Evolutionary conservation across 2,329 filamentous ascomycete genomes (phyloP), one percentile per base, ranked within the genome.

Genomic region (Ascochyta rabiei): DNA sequence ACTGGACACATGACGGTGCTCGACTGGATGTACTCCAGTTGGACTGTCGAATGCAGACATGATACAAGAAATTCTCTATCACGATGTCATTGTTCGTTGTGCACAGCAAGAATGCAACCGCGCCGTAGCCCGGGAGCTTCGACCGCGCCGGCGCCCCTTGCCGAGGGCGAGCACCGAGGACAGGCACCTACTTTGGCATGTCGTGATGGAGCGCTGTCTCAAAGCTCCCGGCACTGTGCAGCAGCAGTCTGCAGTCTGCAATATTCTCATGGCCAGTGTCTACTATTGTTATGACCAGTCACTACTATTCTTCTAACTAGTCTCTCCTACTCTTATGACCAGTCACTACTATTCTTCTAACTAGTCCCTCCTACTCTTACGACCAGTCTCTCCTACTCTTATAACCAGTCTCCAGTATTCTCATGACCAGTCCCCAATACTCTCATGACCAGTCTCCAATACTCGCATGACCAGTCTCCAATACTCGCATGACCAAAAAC

Each of bases 81-180:
- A 23, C 6, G 2, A 4, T 23, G 21, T 23, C 2, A 6, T 23
- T 2, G 21, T 23, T 4, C 6, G 21, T 23, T 6, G 21, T 4
- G 21, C n/a, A n/a, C n/a, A n/a, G n/a, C n/a, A 23, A 4, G 21
- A 15, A 24, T 19, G 28, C 41, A 18, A n/a, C 21, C 10, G 21
- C 40, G 38, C 28, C 37, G 39, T n/a, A 42, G 16, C 45, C 43
- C 39, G 51, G 51, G 23, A 48, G 43, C 38, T 53, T 37, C n/a
- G 18, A 42, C 33, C 23, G 33, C 16, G 33, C 33, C 15, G 41
- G 34, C 41, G 39, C 46, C 44, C 38, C 24, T 45, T 43, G 45
- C 49, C 57, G 57, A 56, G 52, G 48, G 28, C 28, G 13, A 53
- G 43, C 40, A 40, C 13, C 41, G 47, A 40, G 16, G 31, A 23